Evolutionary conservation across 73 alveolate species (phyloP).

Genomic region (Halteria grandinella): DNA sequence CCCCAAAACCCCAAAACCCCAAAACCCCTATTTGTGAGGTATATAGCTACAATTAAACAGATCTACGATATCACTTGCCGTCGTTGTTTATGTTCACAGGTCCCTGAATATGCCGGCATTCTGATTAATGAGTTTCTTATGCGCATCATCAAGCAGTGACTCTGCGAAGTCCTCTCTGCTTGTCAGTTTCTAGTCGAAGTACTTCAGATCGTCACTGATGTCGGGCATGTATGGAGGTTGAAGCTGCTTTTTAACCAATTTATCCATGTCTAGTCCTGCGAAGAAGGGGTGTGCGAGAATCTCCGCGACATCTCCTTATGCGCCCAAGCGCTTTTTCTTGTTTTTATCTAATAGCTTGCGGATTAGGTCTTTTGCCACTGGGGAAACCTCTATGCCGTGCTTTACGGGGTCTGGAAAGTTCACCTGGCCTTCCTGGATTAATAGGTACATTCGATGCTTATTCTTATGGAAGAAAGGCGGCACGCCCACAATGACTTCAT

Average conservation of each 20-base stretch:
- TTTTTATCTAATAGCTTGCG: conserved; percentile 82
- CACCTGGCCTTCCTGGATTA: conserved; percentile 81
- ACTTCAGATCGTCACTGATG: conserved; percentile 63
- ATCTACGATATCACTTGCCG: too few species aligned
- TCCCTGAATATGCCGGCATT: conserved; percentile 70
- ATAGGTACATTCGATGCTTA: conserved; percentile 86
- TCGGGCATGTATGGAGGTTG: conserved; percentile 75
- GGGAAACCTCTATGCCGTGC: conserved; percentile 75
- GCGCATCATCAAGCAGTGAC: conserved; percentile 61
- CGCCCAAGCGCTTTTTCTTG: conserved; percentile 87
- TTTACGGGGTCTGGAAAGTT: conserved; percentile 82
- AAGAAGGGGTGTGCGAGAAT: conserved; percentile 88
- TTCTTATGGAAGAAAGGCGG: conserved; percentile 96
- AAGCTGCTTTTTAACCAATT: conserved; percentile 62
- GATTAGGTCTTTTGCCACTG: conserved; percentile 84
- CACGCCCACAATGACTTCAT: conserved; percentile 93
- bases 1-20: too few species aligned
- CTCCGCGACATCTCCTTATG: conserved; percentile 69
- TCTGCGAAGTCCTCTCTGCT: conserved; percentile 70
- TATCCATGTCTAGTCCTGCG: conserved; percentile 72
- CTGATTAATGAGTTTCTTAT: conserved; percentile 59
- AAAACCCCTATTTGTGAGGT: too few species aligned
- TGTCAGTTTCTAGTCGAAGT: conserved; percentile 75
- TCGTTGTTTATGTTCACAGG: conserved; percentile 42
- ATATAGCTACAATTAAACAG: too few species aligned